Percentiles rank a stretch among this genome's conserved stretches.
Evolutionary conservation across 345 rosid genomes (phyloP).

Genomic region (Eutrema heterophyllum): DNA sequence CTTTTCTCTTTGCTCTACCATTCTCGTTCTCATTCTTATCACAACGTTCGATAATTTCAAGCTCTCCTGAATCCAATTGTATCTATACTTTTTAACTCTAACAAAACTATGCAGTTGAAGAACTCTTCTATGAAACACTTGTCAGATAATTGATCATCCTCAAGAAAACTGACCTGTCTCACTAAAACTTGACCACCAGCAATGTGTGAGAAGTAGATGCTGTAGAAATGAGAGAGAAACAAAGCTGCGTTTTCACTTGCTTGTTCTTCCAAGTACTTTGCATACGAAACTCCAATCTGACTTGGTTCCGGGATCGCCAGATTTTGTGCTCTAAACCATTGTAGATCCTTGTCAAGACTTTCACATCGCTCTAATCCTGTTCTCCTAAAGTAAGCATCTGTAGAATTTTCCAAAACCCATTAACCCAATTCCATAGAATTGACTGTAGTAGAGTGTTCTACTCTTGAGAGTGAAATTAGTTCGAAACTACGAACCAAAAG

Average conservation of each 20-base stretch:
- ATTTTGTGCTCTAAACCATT: constrained; percentile 53
- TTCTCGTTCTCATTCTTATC: neutral
- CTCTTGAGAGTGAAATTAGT: neutral
- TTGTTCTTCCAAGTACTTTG: constrained; percentile 62
- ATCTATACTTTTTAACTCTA: neutral
- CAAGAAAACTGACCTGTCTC: constrained; percentile 47
- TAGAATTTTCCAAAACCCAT: neutral
- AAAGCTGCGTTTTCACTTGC: constrained; percentile 66
- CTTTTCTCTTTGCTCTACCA: neutral
- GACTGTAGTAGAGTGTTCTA: neutral
- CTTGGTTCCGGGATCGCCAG: constrained; percentile 58
- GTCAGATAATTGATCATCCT: neutral
- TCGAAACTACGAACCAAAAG: neutral
- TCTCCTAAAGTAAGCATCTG: constrained; percentile 86
- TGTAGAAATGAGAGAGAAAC: constrained; percentile 87
- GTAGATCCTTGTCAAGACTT: constrained; percentile 59
- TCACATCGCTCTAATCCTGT: constrained; percentile 78
- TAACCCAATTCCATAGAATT: neutral
- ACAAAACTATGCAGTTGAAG: neutral
- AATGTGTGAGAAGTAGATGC: constrained; percentile 81
- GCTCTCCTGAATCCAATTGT: neutral
- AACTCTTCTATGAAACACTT: neutral
- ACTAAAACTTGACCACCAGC: constrained; percentile 80
- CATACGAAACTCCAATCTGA: constrained; percentile 58
- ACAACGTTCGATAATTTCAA: neutral